Percentiles rank a stretch among this genome's conserved stretches.
phyloP scores from a whole-genome alignment of 2,329 filamentous ascomycete genomes.

The Didymellaceae sp. region DNA sequence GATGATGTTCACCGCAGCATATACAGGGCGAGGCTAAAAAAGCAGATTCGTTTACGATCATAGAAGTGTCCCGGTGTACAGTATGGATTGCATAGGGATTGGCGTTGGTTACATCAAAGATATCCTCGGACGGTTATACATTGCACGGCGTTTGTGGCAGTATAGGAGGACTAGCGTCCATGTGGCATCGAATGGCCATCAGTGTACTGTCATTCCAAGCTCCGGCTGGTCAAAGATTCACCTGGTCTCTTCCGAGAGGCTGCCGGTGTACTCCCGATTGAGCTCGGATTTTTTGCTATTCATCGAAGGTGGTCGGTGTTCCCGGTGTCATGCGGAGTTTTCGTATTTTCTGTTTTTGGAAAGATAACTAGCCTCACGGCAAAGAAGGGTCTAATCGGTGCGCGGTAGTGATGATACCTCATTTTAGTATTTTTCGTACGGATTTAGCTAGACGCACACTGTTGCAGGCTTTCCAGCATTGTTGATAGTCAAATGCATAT shows the following conservation, averaged over 20 bases:
- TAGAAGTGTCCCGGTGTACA: constrained; percentile 8
- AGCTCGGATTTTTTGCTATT: background rate
- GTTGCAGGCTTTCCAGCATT: no score
- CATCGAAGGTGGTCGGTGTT: background rate
- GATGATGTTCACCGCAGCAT: background rate
- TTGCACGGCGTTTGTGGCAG: constrained; percentile 12
- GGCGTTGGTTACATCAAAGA: constrained; percentile 3
- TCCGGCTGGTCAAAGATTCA: no score
- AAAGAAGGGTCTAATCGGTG: background rate
- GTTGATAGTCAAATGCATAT: background rate
- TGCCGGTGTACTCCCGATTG: no score
- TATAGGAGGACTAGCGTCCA: background rate
- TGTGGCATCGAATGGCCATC: background rate
- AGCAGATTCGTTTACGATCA: background rate
- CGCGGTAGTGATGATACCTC: no score
- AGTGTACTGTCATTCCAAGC: no score
- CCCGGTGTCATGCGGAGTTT: background rate
- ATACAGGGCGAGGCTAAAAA: no score
- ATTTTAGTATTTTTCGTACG: no score
- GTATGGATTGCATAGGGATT: constrained; percentile 3
- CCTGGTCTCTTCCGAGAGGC: background rate
- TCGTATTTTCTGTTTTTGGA: background rate
- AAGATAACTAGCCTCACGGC: constrained; percentile 5
- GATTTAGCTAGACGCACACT: no score
- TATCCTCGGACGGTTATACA: background rate